Conservation (phyloP, 2,329 filamentous ascomycete genomes). For the Claviceps fusiformis region DNA sequence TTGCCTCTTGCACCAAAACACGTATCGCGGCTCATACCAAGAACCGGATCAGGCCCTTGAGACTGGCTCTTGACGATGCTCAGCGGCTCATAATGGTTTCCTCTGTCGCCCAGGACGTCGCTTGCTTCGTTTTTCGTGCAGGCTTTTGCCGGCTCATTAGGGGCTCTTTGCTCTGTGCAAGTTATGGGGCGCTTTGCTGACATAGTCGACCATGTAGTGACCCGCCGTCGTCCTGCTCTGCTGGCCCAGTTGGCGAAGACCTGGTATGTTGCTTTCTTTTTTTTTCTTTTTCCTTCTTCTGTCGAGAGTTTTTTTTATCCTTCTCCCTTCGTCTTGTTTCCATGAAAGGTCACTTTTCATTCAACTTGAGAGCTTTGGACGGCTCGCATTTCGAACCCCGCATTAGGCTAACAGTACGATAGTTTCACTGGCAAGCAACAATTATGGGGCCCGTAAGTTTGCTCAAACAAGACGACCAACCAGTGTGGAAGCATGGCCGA, state of each 20-base stretch:
- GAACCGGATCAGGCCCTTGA: not conserved
- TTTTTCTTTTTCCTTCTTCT: not conserved
- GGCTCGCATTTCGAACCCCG: too few relatives aligned
- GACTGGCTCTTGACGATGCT: not conserved
- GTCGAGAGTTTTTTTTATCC: not conserved
- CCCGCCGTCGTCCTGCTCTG: conserved; percentile 96
- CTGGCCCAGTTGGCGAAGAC: conserved; percentile 92
- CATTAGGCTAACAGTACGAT: conserved; percentile 13
- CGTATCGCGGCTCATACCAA: conserved; percentile 7
- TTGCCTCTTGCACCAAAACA: conserved; percentile 1
- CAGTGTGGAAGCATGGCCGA: not conserved
- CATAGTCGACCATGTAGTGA: conserved; percentile 46
- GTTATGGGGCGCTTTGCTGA: conserved; percentile 9
- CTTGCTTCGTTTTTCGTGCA: not conserved
- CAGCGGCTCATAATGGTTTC: not conserved
- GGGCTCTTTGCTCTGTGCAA: not conserved
- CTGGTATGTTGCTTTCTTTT: conserved; percentile 52
- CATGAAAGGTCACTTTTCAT: not conserved
- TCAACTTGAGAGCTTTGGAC: not conserved
- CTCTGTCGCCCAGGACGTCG: not conserved
- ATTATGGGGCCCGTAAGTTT: conserved; percentile 94
- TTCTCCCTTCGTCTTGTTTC: not conserved
- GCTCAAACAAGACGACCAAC: conserved; percentile 3
- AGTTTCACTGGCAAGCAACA: conserved; percentile 99
- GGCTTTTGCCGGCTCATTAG: too few relatives aligned